These are phyloP conservation scores for Leccinum ochraceum DNA, from an alignment of 768 basidiomycete genomes.

Conservation along the genomic window DNA sequence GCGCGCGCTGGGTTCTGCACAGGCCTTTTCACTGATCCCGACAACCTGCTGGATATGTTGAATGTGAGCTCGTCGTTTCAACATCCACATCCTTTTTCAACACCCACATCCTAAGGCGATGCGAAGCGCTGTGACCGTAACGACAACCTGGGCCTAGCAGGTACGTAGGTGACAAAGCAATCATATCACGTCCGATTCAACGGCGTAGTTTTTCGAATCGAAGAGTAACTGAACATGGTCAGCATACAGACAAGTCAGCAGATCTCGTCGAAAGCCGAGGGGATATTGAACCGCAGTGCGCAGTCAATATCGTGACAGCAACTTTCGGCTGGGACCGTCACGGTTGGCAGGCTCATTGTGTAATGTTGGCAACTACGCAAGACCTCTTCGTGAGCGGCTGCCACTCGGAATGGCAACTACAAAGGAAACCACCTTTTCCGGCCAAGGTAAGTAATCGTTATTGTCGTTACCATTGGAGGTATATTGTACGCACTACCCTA, in stretches of 20 bases:
- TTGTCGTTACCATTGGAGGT: slow-evolving; percentile 19
- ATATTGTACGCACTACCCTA: neutral
- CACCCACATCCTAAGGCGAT: neutral
- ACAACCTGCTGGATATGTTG: neutral
- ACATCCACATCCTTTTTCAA: neutral
- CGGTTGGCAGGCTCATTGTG: neutral
- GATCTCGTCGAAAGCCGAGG: neutral
- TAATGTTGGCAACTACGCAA: slow-evolving; percentile 4
- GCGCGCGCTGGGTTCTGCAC: neutral
- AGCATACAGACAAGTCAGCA: neutral
- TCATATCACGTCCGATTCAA: neutral
- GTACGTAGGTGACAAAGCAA: slow-evolving; percentile 1
- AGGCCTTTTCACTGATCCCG: neutral
- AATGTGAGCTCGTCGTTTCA: slow-evolving; percentile 3
- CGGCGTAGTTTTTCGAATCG: neutral
- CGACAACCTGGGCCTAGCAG: neutral
- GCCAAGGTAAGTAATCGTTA: slow-evolving; percentile 22
- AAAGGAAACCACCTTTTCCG: slow-evolving; percentile 14
- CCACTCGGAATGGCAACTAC: slow-evolving; percentile 13
- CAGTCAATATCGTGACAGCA: slow-evolving; percentile 6
- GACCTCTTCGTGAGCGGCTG: slow-evolving; percentile 4
- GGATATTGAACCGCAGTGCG: neutral
- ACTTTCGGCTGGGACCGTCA: slow-evolving; percentile 1
- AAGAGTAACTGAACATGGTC: neutral
- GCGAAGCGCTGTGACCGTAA: neutral